Percentiles rank a stretch among this genome's conserved stretches.
Conservation (phyloP, 495 filamentous ascomycete species). For the Daldinia concentrica region DNA sequence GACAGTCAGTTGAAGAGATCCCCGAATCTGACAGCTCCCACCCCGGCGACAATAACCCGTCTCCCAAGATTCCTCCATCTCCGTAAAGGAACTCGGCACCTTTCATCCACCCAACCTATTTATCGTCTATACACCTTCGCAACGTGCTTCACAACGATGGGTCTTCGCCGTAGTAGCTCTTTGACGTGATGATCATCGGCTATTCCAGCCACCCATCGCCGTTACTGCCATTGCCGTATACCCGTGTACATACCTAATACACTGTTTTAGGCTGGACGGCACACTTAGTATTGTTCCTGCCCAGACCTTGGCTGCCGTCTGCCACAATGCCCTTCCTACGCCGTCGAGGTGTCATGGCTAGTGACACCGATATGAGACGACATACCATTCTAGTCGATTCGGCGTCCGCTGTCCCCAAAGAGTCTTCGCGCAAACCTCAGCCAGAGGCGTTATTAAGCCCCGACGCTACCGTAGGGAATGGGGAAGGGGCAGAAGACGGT, state of each 20-base stretch:
- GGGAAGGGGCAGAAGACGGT: constrained; percentile 11
- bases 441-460: constrained; percentile 27
- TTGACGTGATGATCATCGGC: constrained; percentile 42
- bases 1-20: constrained; percentile 9
- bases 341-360: constrained; percentile 60
- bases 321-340: constrained; percentile 60
- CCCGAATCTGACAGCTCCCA: constrained; percentile 22
- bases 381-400: constrained; percentile 53
- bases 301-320: constrained; percentile 5
- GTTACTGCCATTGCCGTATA: constrained; percentile 12
- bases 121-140: constrained; percentile 17
- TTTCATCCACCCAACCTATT: not conserved
- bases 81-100: constrained; percentile 9
- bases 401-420: constrained; percentile 42
- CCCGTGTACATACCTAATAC: constrained; percentile 11
- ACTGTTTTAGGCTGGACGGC: constrained; percentile 14
- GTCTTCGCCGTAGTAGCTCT: constrained; percentile 34
- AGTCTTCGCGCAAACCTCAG: constrained; percentile 31
- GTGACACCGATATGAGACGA: constrained; percentile 60
- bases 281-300: constrained; percentile 14
- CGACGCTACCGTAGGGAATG: constrained; percentile 26
- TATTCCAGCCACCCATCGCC: constrained; percentile 20
- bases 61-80: constrained; percentile 7
- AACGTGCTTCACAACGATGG: constrained; percentile 40
- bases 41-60: constrained; percentile 16